Evolutionary conservation across 345 rosid species (phyloP).

Genomic region (Eucalyptus victrix): DNA sequence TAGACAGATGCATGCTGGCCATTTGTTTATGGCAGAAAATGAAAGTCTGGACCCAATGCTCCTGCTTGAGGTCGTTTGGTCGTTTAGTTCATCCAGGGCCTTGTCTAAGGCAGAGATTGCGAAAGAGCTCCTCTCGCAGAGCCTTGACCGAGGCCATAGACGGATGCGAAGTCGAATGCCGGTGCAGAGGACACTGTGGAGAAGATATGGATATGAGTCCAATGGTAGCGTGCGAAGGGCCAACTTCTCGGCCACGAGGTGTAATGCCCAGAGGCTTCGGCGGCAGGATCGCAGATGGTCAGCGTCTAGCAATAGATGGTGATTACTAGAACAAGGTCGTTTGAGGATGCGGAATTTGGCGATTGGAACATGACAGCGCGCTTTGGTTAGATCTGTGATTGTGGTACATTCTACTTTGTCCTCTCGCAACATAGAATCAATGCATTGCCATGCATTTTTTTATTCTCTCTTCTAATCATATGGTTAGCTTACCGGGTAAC

Average conservation of each 20-base stretch:
- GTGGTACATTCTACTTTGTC: not conserved
- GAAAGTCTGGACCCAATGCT: not conserved
- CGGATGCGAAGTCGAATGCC: not conserved
- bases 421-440: not conserved
- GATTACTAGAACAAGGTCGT: not conserved
- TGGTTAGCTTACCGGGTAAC: not conserved
- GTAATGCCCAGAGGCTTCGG: not conserved
- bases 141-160: not conserved
- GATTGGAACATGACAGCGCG: not conserved
- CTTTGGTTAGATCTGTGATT: not conserved
- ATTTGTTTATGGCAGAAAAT: not conserved
- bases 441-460: not conserved
- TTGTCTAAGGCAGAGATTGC: not conserved
- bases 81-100: not conserved
- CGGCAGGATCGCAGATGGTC: slow-evolving; percentile 2
- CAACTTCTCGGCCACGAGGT: not conserved
- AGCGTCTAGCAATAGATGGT: not conserved
- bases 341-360: not conserved
- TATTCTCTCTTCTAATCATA: not conserved
- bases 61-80: not conserved
- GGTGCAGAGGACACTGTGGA: not conserved
- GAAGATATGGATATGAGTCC: not conserved
- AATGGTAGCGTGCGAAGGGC: not conserved
- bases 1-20: not conserved
- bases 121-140: not conserved